A percentile compares a stretch with the other conserved stretches of the same genome.
These are phyloP conservation scores for Cytospora schulzeri DNA, from an alignment of 2,329 filamentous ascomycete species.

Conservation along the genomic window DNA sequence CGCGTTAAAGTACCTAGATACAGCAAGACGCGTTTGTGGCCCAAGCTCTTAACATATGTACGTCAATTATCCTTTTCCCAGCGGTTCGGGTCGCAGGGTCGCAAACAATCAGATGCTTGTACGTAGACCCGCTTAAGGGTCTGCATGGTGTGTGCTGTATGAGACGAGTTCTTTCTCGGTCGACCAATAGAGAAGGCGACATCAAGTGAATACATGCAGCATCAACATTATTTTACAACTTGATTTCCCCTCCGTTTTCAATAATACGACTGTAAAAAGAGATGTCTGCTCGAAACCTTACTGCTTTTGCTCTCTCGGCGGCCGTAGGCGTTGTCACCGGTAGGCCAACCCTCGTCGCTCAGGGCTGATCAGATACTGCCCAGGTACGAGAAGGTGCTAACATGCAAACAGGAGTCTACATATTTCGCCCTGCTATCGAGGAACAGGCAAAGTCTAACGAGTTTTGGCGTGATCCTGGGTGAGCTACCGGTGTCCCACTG, in stretches of 20 bases:
- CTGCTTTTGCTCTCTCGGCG: conserved; percentile 16
- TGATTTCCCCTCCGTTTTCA: no score
- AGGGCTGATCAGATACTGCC: not conserved
- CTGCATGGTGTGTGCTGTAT: not conserved
- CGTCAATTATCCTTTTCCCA: not conserved
- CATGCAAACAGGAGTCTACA: conserved; percentile 32
- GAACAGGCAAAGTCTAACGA: conserved; percentile 26
- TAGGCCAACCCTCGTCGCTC: conserved; percentile 12
- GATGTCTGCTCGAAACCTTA: conserved; percentile 26
- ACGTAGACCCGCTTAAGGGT: not conserved
- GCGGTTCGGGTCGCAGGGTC: not conserved
- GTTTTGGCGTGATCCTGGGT: conserved; percentile 18
- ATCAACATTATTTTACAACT: no score
- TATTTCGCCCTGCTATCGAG: conserved; percentile 32
- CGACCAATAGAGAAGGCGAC: not conserved
- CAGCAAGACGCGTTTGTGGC: conserved; percentile 10
- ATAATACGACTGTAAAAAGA: not conserved
- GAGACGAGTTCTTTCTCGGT: not conserved
- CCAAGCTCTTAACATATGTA: not conserved
- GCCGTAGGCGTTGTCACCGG: conserved; percentile 32
- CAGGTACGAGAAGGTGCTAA: conserved; percentile 23
- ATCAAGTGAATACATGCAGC: not conserved
- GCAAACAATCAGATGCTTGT: not conserved
- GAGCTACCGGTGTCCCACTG: not conserved
- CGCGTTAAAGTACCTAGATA: conserved; percentile 7